These are phyloP conservation scores for Plasmodium coatneyi DNA, from an alignment of 169 alveolate species.

Conservation along the genomic window DNA sequence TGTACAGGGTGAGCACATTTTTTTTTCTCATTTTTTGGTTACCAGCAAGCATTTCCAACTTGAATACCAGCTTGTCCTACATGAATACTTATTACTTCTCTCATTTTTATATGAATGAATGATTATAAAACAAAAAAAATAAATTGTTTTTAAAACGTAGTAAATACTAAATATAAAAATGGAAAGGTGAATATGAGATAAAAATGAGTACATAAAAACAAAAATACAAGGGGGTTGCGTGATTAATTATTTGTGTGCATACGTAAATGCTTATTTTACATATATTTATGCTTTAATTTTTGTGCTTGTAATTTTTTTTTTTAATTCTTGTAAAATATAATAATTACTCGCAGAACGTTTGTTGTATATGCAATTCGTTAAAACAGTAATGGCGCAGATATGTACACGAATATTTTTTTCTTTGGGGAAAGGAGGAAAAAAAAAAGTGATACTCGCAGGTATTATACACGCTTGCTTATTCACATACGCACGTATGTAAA, in stretches of 20 bases:
- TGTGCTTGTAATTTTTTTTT: background rate
- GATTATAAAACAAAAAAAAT: conserved; percentile 17
- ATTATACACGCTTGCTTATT: background rate
- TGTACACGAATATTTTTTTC: background rate
- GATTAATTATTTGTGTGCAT: conserved; percentile 26
- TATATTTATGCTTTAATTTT: background rate
- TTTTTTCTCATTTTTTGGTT: conserved; percentile 14
- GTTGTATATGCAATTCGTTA: background rate
- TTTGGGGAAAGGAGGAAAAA: background rate
- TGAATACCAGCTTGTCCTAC: conserved; percentile 99
- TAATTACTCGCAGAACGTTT: background rate
- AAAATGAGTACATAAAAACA: background rate
- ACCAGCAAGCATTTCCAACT: conserved; percentile 93
- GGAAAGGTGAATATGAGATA: background rate
- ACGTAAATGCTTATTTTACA: conserved; percentile 10
- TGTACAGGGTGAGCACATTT: conserved; percentile 16
- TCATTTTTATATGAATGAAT: conserved; percentile 57
- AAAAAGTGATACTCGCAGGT: background rate
- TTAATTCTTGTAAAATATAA: background rate
- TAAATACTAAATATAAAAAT: conserved; percentile 27
- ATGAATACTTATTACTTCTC: conserved; percentile 95
- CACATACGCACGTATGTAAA: conserved; percentile 3
- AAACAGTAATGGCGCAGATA: background rate
- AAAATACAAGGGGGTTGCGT: conserved; percentile 1
- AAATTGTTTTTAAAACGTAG: conserved; percentile 32